These are phyloP conservation scores for Monosporascus sp. DNA, from an alignment of 2,329 filamentous ascomycete species.

Conservation along the genomic window DNA sequence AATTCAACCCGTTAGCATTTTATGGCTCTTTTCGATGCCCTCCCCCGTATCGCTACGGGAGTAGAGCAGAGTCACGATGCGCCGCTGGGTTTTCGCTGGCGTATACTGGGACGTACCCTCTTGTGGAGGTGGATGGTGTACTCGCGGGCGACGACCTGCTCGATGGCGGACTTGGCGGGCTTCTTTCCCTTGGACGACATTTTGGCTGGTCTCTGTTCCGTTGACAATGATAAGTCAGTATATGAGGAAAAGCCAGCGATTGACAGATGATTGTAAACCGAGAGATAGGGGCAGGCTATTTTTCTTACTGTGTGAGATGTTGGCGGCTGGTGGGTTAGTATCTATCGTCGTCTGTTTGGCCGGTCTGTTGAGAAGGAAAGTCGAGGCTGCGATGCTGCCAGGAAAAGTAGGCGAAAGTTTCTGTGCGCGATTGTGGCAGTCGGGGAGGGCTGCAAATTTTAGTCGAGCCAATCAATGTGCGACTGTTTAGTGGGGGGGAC, in stretches of 20 bases:
- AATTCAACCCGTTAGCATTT: constrained; percentile 30
- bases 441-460: not conserved
- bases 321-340: not conserved
- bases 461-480: not conserved
- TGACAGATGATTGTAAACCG: too few relatives aligned
- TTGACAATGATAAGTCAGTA: not conserved
- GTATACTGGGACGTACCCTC: constrained; percentile 65
- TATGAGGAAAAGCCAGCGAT: not conserved
- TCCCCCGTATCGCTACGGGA: not conserved
- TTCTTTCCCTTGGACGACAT: constrained; percentile 65
- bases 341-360: not conserved
- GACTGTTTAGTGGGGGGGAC: not conserved
- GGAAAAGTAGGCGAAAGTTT: not conserved
- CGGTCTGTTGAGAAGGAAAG: not conserved
- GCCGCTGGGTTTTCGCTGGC: constrained; percentile 1
- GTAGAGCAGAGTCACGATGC: not conserved
- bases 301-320: not conserved
- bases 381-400: not conserved
- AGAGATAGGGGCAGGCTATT: not conserved
- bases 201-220: constrained; percentile 21
- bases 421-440: not conserved
- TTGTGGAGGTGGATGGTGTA: constrained; percentile 99
- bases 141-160: constrained; percentile 98
- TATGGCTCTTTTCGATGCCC: not conserved
- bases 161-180: constrained; percentile 84